Evolutionary conservation across 2,329 filamentous ascomycete genomes (phyloP).

Genomic region (Aspergillus fructus): DNA sequence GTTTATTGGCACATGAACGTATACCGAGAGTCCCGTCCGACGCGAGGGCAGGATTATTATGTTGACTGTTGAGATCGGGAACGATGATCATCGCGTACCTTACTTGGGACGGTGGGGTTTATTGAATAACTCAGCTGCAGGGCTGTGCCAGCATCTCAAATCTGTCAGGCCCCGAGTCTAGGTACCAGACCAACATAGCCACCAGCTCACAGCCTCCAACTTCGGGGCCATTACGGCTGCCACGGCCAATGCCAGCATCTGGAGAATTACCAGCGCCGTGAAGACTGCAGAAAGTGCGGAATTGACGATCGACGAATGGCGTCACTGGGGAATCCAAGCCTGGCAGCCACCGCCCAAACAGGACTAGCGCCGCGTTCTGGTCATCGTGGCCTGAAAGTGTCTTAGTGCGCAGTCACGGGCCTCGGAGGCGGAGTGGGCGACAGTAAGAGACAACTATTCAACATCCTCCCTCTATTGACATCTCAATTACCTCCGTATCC

Average conservation of each 20-base stretch:
- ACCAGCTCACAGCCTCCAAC: background rate
- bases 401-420: slow-evolving; percentile 14
- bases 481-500: slow-evolving; percentile 7
- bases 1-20: too few species aligned
- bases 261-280: background rate
- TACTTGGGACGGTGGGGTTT: slow-evolving; percentile 4
- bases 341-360: slow-evolving; percentile 30
- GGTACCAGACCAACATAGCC: background rate
- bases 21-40: background rate
- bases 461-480: slow-evolving; percentile 3
- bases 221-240: too few species aligned
- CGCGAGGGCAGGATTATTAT: background rate
- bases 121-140: background rate
- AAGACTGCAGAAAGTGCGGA: background rate
- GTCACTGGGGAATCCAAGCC: slow-evolving; percentile 17
- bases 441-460: slow-evolving; percentile 11
- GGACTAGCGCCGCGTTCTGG: slow-evolving; percentile 35
- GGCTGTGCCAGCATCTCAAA: background rate
- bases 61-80: background rate
- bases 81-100: slow-evolving; percentile 11
- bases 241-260: background rate
- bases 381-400: slow-evolving; percentile 42
- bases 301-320: slow-evolving; percentile 10
- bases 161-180: background rate
- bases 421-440: slow-evolving; percentile 8